Conservation (phyloP, 2,329 filamentous ascomycete genomes). For the Tolypocladium endophyticum region DNA sequence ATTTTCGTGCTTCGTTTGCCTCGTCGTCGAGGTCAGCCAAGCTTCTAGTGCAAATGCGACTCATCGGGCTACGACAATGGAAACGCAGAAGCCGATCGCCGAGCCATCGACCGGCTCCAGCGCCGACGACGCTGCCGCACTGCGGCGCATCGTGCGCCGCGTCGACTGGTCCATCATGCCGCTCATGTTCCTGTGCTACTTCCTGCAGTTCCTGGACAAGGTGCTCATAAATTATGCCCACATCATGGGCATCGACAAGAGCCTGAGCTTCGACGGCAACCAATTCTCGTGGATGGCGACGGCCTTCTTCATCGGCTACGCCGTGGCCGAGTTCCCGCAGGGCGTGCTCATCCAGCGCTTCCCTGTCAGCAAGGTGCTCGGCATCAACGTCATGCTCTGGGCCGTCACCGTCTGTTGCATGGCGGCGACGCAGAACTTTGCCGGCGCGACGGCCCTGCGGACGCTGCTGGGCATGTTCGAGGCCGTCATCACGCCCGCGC, state of each 20-base stretch:
- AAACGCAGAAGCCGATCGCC: neutral
- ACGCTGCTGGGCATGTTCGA: constrained; percentile 36
- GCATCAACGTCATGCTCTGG: constrained; percentile 21
- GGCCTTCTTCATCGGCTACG: constrained; percentile 19
- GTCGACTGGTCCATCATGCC: constrained; percentile 15
- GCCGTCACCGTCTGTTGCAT: constrained; percentile 30
- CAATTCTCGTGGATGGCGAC: constrained; percentile 20
- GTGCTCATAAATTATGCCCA: constrained; percentile 18
- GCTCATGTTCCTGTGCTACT: constrained; percentile 15
- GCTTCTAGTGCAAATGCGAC: neutral
- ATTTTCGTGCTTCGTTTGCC: neutral
- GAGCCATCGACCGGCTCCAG: neutral
- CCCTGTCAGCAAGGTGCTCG: constrained; percentile 21
- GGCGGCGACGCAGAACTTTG: constrained; percentile 28
- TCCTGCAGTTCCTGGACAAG: constrained; percentile 17
- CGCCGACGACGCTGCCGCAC: neutral
- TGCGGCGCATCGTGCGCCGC: constrained; percentile 10
- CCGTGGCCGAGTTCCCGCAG: constrained; percentile 16
- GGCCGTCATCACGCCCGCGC: constrained; percentile 36
- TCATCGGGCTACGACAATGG: neutral
- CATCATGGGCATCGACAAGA: constrained; percentile 17
- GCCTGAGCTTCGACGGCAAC: constrained; percentile 18
- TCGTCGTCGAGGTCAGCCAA: neutral
- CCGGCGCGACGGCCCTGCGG: constrained; percentile 28
- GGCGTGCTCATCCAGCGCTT: constrained; percentile 22